phyloP scores from a whole-genome alignment of 441 rosid species.

The Gossypium schwendimanii region DNA sequence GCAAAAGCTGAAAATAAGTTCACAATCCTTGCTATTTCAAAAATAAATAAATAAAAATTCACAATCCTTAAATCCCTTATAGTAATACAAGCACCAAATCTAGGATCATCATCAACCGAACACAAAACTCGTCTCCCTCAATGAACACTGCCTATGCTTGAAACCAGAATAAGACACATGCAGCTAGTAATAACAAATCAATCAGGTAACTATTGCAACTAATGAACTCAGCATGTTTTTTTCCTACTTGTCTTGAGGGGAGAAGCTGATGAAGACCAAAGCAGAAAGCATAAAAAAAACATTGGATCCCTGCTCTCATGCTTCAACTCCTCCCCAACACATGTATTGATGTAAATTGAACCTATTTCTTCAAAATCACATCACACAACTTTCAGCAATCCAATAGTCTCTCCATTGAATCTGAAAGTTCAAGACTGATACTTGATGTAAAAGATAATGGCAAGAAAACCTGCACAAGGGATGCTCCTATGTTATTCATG shows the following conservation, averaged over 20 bases:
- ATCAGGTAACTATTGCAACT: slow-evolving; percentile 7
- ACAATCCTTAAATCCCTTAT: not conserved
- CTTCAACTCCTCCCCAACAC: slow-evolving; percentile 9
- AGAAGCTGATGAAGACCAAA: slow-evolving; percentile 5
- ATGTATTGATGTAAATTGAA: not conserved
- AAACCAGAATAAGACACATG: not conserved
- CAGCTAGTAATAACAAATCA: slow-evolving; percentile 3
- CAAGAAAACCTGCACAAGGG: slow-evolving; percentile 22
- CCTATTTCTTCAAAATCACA: not conserved
- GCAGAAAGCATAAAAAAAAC: slow-evolving; percentile 23
- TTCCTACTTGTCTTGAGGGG: not conserved
- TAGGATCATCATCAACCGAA: not conserved
- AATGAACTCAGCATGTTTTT: slow-evolving; percentile 18
- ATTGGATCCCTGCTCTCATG: slow-evolving; percentile 17
- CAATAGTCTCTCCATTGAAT: not conserved
- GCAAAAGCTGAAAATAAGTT: not conserved
- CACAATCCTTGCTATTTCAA: not conserved
- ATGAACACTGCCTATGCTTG: not conserved
- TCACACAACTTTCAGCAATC: slow-evolving; percentile 5
- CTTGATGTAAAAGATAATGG: slow-evolving; percentile 7
- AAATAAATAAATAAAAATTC: not conserved
- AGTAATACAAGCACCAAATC: not conserved
- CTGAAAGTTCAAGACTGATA: slow-evolving; percentile 13
- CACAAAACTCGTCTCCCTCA: not conserved
- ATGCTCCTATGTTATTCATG: slow-evolving; percentile 7